Base-by-base conservation (phyloP, 2,329 filamentous ascomycete genomes). In the Alternaria sp. region DNA sequence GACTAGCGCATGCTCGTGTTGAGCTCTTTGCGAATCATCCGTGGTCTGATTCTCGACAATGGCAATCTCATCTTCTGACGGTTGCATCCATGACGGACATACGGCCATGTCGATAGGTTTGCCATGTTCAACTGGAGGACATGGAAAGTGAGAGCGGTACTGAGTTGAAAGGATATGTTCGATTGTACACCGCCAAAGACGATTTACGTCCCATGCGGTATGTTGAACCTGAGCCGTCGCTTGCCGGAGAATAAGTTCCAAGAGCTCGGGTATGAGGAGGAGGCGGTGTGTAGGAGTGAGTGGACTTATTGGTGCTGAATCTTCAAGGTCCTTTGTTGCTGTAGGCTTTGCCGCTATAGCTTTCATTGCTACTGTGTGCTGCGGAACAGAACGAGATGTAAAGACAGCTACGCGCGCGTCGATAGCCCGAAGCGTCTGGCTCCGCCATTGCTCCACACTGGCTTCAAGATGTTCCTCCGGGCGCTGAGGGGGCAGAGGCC, bases 231-330 rank as follows among this genome's bases (percentile, higher is more conserved):
- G 21, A n/a, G 30, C 20, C 15, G 20, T 55, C n/a, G 53, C 53
- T 11, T 26, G 23, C 6, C 33, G 30, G 6, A 55, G 33, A 37
- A 55, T 55, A 8, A 18, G 15, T 6, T 55, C 45, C 6, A 58
- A 21, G 20, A 58, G n/a, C 9, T 58, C 55, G n/a, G 55, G 44
- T 33, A 58, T 58, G 8, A 30, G 21, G 14, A 58, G 55, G 33
- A 46, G 44, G 15, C 28, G 55, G n/a, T 55, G 53, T 10, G 26
- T 23, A 11, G 53, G 8, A 21, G 25, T 25, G 18, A 25, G 26
- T 6, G 3, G 25, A 10, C n/a, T 30, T 5, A 6, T 7, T 50
- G 5, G 7, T 14, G 6, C 10, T 4, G 47, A n/a, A 50, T 6
- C 47, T 20, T 30, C 25, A 8, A 30, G 47, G 3, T 4, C 1